These are phyloP conservation scores for Ruellia speciosa DNA, from an alignment of 305 asterid genomes.

Conservation along the genomic window DNA sequence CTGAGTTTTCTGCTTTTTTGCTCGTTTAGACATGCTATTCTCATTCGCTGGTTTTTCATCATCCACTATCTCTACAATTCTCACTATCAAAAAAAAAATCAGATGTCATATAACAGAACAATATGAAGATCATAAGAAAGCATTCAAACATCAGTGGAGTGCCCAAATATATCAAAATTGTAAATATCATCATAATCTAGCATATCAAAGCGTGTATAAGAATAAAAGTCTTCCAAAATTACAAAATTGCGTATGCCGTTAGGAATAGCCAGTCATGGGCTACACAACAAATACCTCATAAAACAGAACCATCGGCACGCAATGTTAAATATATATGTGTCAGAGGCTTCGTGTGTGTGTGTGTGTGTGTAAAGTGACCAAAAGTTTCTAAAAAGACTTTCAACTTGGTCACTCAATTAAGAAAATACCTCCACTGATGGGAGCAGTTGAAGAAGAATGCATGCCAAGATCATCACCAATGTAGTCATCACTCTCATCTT, in stretches of 20 bases:
- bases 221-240: background rate
- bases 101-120: background rate
- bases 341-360: background rate
- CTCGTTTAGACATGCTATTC: constrained; percentile 31
- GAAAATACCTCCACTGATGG: constrained; percentile 67
- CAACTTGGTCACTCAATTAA: constrained; percentile 2
- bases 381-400: background rate
- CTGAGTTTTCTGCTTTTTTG: constrained; percentile 50
- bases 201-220: background rate
- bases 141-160: background rate
- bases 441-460: constrained; percentile 39
- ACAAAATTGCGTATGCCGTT: constrained; percentile 2
- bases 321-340: background rate
- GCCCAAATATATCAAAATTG: background rate
- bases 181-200: constrained; percentile 1
- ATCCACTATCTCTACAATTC: constrained; percentile 78
- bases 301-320: background rate
- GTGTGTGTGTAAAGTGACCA: background rate
- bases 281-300: constrained; percentile 3
- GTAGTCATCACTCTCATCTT: constrained; percentile 41
- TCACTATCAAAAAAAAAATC: constrained; percentile 35
- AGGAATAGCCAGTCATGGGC: constrained; percentile 2
- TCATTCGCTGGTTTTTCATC: constrained; percentile 45
- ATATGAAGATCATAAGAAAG: background rate
- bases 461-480: constrained; percentile 37